These are phyloP conservation scores for Xerocomellus chrysenteron DNA, from an alignment of 768 basidiomycete species.

Conservation along the genomic window DNA sequence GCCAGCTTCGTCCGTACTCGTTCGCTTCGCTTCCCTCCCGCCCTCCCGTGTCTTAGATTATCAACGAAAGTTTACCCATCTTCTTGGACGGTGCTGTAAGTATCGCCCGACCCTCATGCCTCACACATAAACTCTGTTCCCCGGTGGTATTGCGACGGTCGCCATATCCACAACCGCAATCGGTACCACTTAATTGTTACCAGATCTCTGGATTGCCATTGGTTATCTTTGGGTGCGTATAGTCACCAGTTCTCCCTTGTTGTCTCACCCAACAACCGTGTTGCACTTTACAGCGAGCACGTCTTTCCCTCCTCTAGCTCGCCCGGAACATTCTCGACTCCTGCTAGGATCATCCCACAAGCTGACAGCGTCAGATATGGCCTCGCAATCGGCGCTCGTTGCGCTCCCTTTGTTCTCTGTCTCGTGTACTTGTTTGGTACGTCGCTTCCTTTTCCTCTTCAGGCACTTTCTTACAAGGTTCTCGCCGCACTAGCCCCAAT, in stretches of 20 bases:
- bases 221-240: constrained; percentile 81
- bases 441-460: constrained; percentile 1
- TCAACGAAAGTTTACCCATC: constrained; percentile 83
- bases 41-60: constrained; percentile 46
- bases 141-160: constrained; percentile 71
- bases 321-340: not conserved
- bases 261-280: not conserved
- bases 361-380: constrained; percentile 79
- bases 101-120: constrained; percentile 44
- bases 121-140: constrained; percentile 50
- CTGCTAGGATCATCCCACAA: constrained; percentile 64
- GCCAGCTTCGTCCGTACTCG: constrained; percentile 72
- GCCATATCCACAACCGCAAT: constrained; percentile 67
- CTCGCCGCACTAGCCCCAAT: constrained; percentile 55
- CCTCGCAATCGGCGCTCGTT: constrained; percentile 74
- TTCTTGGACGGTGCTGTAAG: constrained; percentile 71
- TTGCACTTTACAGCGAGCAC: constrained; percentile 37
- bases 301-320: constrained; percentile 3
- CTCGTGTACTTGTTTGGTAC: constrained; percentile 66
- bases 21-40: not conserved
- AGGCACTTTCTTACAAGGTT: too few species aligned
- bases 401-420: constrained; percentile 69
- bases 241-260: not conserved
- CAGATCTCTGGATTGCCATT: not conserved
- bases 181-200: constrained; percentile 35